Percentiles rank a stretch among this genome's conserved stretches.
phyloP scores from a whole-genome alignment of 2,329 filamentous ascomycete species.

The Periconia macrospinosa region DNA sequence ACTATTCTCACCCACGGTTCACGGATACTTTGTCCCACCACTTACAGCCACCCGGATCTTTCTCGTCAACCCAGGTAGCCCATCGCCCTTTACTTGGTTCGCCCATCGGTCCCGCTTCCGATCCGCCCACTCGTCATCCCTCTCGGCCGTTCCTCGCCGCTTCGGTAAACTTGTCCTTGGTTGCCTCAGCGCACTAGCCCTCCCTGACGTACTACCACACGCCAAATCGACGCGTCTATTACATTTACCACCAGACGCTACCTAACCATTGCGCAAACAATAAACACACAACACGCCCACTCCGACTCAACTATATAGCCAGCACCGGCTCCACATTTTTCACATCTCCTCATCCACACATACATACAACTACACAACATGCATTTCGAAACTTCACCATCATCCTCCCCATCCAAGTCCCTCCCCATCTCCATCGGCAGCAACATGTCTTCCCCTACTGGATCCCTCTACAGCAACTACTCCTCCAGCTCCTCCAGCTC shows the following conservation, averaged over 20 bases:
- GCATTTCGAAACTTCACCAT: constrained; percentile 41
- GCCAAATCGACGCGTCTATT: neutral
- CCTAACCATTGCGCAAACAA: constrained; percentile 11
- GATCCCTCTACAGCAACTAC: constrained; percentile 41
- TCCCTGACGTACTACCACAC: constrained; percentile 12
- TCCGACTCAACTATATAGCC: constrained; percentile 29
- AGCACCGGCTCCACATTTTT: constrained; percentile 19
- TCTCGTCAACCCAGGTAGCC: neutral
- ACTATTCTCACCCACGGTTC: neutral
- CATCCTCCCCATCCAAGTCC: constrained; percentile 42
- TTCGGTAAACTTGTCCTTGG: constrained; percentile 30
- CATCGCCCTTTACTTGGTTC: no score
- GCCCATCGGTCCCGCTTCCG: constrained; percentile 10
- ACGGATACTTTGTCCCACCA: neutral
- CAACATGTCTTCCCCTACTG: constrained; percentile 40
- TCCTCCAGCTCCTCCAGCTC: constrained; percentile 20
- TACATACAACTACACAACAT: constrained; percentile 21
- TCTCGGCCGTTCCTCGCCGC: constrained; percentile 18
- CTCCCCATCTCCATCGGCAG: constrained; percentile 39
- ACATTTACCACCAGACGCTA: constrained; percentile 13
- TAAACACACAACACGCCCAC: constrained; percentile 5
- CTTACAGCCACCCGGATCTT: neutral
- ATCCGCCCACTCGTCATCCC: constrained; percentile 26
- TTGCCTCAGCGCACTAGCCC: constrained; percentile 24
- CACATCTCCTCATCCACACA: constrained; percentile 2